Evolutionary conservation across 257 asterid species (phyloP).

Genomic region (Cordia subcordata): DNA sequence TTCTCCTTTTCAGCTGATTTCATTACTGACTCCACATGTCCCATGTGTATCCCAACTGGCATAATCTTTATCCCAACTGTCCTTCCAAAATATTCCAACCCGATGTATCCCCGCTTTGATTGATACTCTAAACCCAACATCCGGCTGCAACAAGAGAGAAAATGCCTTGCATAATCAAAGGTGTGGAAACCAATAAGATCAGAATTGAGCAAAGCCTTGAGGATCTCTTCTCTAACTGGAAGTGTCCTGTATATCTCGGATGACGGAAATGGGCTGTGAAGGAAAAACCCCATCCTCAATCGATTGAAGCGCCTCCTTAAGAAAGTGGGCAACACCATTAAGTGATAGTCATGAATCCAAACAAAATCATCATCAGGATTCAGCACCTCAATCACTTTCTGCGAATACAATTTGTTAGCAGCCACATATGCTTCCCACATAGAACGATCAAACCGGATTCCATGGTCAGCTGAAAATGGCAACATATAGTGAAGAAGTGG

Average conservation of each 20-base stretch:
- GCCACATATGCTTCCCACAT: constrained; percentile 81
- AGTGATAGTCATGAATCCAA: constrained; percentile 85
- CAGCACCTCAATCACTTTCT: constrained; percentile 73
- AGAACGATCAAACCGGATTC: constrained; percentile 70
- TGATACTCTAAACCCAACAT: constrained; percentile 90
- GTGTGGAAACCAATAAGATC: constrained; percentile 95
- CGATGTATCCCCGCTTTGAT: constrained; percentile 90
- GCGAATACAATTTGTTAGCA: constrained; percentile 70
- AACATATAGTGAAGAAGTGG: constrained; percentile 81
- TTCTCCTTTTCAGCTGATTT: constrained; percentile 62
- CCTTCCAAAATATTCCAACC: constrained; percentile 84
- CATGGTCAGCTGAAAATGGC: constrained; percentile 69
- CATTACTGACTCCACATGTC: constrained; percentile 76
- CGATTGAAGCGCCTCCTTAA: constrained; percentile 71
- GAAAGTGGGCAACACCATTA: constrained; percentile 86
- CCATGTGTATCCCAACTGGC: constrained; percentile 95
- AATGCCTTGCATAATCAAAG: constrained; percentile 90
- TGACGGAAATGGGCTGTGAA: constrained; percentile 91
- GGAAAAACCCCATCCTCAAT: constrained; percentile 89
- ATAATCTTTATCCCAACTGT: constrained; percentile 89
- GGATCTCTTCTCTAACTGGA: constrained; percentile 89
- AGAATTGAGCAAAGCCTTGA: constrained; percentile 74
- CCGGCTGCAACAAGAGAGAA: constrained; percentile 87
- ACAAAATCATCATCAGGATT: constrained; percentile 85
- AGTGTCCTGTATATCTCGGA: constrained; percentile 86